Evolutionary conservation across 257 asterid genomes (phyloP).

Genomic region (Solanum medicagineum): DNA sequence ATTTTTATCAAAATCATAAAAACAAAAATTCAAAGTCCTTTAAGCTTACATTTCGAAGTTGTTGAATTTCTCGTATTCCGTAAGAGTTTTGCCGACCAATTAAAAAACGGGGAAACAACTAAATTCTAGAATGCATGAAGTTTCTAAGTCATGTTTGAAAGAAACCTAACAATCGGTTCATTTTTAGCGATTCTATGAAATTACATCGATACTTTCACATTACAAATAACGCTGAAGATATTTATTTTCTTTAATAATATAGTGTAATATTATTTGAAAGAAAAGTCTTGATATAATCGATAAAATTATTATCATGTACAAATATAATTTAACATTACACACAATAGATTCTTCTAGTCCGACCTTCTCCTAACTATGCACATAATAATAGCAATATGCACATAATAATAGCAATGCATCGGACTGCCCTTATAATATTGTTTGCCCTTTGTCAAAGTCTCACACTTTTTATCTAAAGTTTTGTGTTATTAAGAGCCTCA

Average conservation of each 20-base stretch:
- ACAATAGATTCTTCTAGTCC: not conserved
- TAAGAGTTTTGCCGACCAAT: not conserved
- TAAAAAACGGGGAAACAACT: too few relatives aligned
- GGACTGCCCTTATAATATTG: too few relatives aligned
- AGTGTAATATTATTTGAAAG: not conserved
- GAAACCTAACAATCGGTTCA: not conserved
- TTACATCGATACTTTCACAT: too few relatives aligned
- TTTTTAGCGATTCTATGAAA: too few relatives aligned
- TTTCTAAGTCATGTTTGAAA: not conserved
- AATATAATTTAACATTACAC: accelerated
- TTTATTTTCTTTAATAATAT: not conserved
- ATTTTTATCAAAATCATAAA: not conserved
- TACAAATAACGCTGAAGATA: not conserved
- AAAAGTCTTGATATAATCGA: not conserved
- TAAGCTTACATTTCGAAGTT: not conserved
- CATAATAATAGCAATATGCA: not conserved
- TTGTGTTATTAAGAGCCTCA: too few relatives aligned
- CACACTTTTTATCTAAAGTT: not conserved
- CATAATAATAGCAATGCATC: too few relatives aligned
- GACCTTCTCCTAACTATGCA: not conserved
- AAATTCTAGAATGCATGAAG: not conserved
- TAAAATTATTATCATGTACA: not conserved
- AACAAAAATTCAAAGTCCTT: not conserved
- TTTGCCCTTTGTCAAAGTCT: too few relatives aligned
- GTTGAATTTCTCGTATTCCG: not conserved